phyloP scores from a whole-genome alignment of 1,284 basidiomycete genomes.

The Sporisorium exsertum region DNA sequence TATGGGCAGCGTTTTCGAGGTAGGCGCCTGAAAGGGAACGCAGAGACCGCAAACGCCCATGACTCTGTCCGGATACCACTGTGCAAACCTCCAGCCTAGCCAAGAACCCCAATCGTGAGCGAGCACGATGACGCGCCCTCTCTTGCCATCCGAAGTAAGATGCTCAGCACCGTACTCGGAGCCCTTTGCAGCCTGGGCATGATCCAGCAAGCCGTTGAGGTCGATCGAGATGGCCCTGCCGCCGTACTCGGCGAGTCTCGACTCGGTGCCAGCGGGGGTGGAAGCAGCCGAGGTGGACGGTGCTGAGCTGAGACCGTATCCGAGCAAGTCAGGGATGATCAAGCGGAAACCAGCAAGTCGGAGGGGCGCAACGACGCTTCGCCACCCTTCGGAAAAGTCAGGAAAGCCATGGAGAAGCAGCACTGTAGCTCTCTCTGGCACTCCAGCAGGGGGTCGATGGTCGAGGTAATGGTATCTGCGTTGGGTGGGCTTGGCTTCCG shows the following conservation, averaged over 20 bases:
- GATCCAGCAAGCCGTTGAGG: conserved; percentile 55
- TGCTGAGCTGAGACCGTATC: conserved; percentile 51
- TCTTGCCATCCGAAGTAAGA: conserved; percentile 33
- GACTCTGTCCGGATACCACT: conserved; percentile 48
- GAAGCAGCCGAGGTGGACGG: conserved; percentile 35
- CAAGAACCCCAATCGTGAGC: conserved; percentile 62
- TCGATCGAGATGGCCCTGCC: conserved; percentile 51
- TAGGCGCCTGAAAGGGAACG: conserved; percentile 52
- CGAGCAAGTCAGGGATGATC: conserved; percentile 59
- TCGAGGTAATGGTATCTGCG: conserved; percentile 61
- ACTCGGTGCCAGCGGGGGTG: conserved; percentile 21
- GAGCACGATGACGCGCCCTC: conserved; percentile 54
- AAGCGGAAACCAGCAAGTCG: conserved; percentile 47
- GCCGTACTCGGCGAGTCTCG: conserved; percentile 55
- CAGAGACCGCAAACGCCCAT: conserved; percentile 57
- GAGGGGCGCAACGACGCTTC: conserved; percentile 46
- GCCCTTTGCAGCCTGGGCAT: conserved; percentile 40
- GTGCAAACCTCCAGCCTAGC: conserved; percentile 56
- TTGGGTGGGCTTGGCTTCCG: conserved; percentile 45
- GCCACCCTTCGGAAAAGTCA: conserved; percentile 51
- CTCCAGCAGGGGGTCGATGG: conserved; percentile 38
- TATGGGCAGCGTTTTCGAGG: conserved; percentile 38
- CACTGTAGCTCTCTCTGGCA: conserved; percentile 45
- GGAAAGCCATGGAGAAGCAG: conserved; percentile 63
- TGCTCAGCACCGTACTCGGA: conserved; percentile 43